A percentile compares a stretch with the other conserved stretches of the same genome.
phyloP scores from a whole-genome alignment of 257 asterid species.

The Fraxinus anomala region DNA sequence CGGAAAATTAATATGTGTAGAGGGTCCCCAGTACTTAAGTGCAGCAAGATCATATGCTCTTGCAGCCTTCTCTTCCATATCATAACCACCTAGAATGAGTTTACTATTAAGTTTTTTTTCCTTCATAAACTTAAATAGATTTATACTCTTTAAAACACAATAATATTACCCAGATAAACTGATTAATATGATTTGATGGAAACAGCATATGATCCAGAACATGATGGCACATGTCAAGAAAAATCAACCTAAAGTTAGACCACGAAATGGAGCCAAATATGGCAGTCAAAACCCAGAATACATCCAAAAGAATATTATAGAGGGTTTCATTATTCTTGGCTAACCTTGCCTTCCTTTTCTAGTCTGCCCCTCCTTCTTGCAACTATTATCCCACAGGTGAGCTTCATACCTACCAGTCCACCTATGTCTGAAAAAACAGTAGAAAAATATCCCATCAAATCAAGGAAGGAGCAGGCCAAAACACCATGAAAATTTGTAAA shows the following conservation, averaged over 20 bases:
- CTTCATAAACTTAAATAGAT: not conserved
- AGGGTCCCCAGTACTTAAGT: conserved; percentile 92
- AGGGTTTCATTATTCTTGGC: conserved; percentile 9
- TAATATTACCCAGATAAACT: conserved; percentile 88
- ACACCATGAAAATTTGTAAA: not conserved
- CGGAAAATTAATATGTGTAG: conserved; percentile 73
- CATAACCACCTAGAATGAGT: conserved; percentile 68
- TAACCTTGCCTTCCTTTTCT: conserved; percentile 65
- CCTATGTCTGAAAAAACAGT: conserved; percentile 40
- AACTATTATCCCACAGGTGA: conserved; percentile 62
- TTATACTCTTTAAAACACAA: not conserved
- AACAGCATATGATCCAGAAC: conserved; percentile 42
- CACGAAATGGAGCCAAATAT: conserved; percentile 1
- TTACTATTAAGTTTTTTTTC: not conserved
- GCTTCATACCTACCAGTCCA: conserved; percentile 66
- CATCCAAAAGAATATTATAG: conserved; percentile 20
- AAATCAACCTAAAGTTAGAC: conserved; percentile 41
- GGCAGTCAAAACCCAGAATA: conserved; percentile 7
- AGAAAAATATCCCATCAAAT: not conserved
- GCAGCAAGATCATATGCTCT: conserved; percentile 97
- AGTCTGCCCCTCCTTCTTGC: conserved; percentile 59
- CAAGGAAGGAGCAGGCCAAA: not conserved
- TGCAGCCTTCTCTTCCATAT: conserved; percentile 97
- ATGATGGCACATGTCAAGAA: conserved; percentile 30
- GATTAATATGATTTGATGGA: conserved; percentile 27